Percentiles rank a stretch among this genome's conserved stretches.
These are phyloP conservation scores for Aspergillus thermomutatus DNA, from an alignment of 2,329 filamentous ascomycete genomes.

Conservation along the genomic window DNA sequence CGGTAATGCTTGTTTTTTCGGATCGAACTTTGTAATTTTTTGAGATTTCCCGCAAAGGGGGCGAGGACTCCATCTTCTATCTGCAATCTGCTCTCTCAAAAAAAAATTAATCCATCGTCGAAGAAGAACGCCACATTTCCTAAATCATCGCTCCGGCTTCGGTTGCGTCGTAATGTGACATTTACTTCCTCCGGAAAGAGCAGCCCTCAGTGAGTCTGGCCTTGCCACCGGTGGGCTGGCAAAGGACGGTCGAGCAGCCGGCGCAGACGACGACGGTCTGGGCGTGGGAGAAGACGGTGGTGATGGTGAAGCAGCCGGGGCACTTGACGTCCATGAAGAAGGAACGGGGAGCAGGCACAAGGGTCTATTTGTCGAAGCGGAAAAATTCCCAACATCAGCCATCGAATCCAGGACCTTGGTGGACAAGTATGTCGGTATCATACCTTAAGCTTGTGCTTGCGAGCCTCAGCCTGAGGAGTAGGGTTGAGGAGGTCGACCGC, in stretches of 20 bases:
- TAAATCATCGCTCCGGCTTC: conserved; percentile 29
- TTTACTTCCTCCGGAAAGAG: conserved; percentile 99
- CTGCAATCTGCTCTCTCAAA: conserved; percentile 18
- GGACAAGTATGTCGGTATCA: conserved; percentile 22
- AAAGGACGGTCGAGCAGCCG: conserved; percentile 98
- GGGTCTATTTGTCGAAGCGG: conserved; percentile 57
- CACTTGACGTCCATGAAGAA: conserved; percentile 99
- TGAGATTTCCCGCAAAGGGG: conserved; percentile 28
- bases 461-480: conserved; percentile 92
- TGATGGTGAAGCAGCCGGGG: conserved; percentile 99
- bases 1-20: conserved; percentile 47
- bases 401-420: background rate
- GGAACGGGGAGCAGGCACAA: conserved; percentile 93
- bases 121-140: conserved; percentile 36
- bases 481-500: conserved; percentile 99
- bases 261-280: conserved; percentile 99
- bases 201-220: conserved; percentile 98
- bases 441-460: conserved; percentile 99
- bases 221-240: conserved; percentile 99
- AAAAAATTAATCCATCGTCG: conserved; percentile 27
- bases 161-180: conserved; percentile 25
- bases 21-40: conserved; percentile 48
- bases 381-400: conserved; percentile 5
- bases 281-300: conserved; percentile 99
- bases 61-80: conserved; percentile 41